Percentiles rank a stretch among this genome's conserved stretches.
phyloP scores from a whole-genome alignment of 192 early-diverging fungal species.

The Dispira parvispora region DNA sequence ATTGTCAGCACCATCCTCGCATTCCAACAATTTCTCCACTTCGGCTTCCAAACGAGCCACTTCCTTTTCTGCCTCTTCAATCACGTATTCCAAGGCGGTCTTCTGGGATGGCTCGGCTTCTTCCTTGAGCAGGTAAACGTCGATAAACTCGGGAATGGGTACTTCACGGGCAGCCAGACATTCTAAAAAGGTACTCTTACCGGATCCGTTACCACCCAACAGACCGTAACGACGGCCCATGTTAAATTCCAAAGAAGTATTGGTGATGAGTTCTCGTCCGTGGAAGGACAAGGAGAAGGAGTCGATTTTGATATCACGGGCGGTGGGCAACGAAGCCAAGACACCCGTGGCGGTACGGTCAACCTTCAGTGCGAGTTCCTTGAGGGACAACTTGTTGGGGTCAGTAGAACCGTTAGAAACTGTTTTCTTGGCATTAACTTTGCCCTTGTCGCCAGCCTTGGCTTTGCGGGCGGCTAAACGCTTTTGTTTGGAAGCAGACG shows the following conservation, averaged over 20 bases:
- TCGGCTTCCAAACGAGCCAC: slow-evolving; percentile 77
- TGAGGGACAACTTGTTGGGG: slow-evolving; percentile 29
- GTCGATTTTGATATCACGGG: slow-evolving; percentile 95
- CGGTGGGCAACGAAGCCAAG: slow-evolving; percentile 69
- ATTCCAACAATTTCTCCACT: slow-evolving; percentile 77
- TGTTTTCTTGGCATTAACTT: slow-evolving; percentile 12
- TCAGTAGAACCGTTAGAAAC: slow-evolving; percentile 18
- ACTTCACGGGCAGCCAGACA: slow-evolving; percentile 86
- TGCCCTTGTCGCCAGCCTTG: slow-evolving; percentile 5
- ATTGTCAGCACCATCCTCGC: slow-evolving; percentile 67
- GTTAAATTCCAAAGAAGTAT: slow-evolving; percentile 93
- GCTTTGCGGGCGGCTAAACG: slow-evolving; percentile 37
- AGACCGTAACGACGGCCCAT: slow-evolving; percentile 95
- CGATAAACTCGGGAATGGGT: slow-evolving; percentile 90
- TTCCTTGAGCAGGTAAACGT: slow-evolving; percentile 90
- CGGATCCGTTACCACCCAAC: slow-evolving; percentile 88
- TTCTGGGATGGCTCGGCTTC: slow-evolving; percentile 90
- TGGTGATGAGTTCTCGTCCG: slow-evolving; percentile 85
- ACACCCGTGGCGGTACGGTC: slow-evolving; percentile 87
- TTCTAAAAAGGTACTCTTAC: slow-evolving; percentile 90
- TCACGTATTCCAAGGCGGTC: slow-evolving; percentile 82
- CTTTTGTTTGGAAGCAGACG: slow-evolving; percentile 63
- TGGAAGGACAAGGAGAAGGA: slow-evolving; percentile 84
- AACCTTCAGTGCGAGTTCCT: slow-evolving; percentile 42
- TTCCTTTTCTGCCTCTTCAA: slow-evolving; percentile 76